Evolutionary conservation across 441 rosid genomes (phyloP), one percentile per base, ranked within the genome.

Genomic region (Corymbia calophylla): DNA sequence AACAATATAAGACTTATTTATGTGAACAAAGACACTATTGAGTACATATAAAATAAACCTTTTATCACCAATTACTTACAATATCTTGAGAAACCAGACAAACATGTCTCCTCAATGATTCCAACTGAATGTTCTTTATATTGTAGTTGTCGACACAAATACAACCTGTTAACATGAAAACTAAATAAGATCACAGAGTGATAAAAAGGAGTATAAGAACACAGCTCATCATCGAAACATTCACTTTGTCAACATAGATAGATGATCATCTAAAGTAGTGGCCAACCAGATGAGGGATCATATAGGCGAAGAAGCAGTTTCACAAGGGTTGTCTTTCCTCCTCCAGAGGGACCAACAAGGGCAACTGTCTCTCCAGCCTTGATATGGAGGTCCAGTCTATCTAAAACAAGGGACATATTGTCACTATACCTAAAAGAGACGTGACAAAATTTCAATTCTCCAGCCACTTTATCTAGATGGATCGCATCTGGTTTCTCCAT

Each of bases 231-330:
- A 68, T 7, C 7, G 3, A 77, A 77, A 77, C 84, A 23, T 77
- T 77, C 51, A 13, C 18, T 44, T 44, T 8, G 82, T 44, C 84
- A 77, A 23, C 84, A 77, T 6, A 77, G n/a, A 39, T 39, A 77
- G 84, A 77, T 44, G 5, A 39, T 44, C 51, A 86, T 55, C 87
- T n/a, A 86, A 86, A 23, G 51, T 77, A 77, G 89, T 88, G 89
- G 73, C 92, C 89, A 87, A 97, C 99, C 99, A 77, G 95, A 93
- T 84, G 93, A 93, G 88, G 98, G 96, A 90, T 97, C 96, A 89
- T 97, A 97, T 87, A 97, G 97, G 86, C 96, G 98, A 91, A 97
- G 99, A 93, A 97, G 97, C 95, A 97, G 91, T 94, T 97, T 97
- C 87, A 93, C 93, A 32, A 97, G 95, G 25, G 99, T 97, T 54